A percentile compares a stretch with the other conserved stretches of the same genome.
phyloP scores from a whole-genome alignment of 495 filamentous ascomycete species.

The Barbatosphaeria neglecta region DNA sequence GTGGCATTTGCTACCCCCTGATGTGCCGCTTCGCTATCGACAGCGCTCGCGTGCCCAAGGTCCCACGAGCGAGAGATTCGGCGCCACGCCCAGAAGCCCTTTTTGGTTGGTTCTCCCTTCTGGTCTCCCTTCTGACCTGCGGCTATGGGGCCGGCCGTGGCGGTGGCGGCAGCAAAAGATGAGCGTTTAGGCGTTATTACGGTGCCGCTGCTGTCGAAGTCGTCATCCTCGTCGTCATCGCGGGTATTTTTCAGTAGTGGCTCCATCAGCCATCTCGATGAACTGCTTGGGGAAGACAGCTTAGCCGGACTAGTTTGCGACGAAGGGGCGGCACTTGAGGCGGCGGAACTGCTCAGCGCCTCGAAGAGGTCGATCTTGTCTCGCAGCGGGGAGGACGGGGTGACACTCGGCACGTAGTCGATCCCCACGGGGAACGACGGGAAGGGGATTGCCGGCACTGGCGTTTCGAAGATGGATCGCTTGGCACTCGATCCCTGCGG shows the following conservation, averaged over 20 bases:
- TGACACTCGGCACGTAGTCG: too few species aligned
- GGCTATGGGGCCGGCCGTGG: not conserved
- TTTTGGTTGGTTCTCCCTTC: too few species aligned
- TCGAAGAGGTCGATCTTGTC: not conserved
- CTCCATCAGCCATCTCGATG: too few species aligned
- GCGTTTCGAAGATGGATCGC: too few species aligned
- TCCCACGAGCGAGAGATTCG: not conserved
- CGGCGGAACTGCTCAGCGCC: not conserved
- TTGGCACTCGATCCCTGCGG: too few species aligned
- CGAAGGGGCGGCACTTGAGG: not conserved
- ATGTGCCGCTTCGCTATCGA: not conserved
- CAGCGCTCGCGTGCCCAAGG: not conserved
- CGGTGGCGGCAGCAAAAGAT: not conserved
- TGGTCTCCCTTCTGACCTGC: not conserved
- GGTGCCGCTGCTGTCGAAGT: not conserved
- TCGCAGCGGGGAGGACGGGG: not conserved
- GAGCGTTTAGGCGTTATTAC: not conserved
- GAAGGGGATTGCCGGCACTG: too few species aligned
- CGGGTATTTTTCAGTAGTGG: too few species aligned
- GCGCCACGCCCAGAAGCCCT: not conserved
- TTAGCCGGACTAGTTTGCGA: not conserved
- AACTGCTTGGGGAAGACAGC: too few species aligned
- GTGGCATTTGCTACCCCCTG: not conserved
- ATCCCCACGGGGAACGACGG: too few species aligned
- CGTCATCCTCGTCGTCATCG: too few species aligned